Percentiles rank a stretch among this genome's conserved stretches.
These are phyloP conservation scores for Coprinopsis sp. DNA, from an alignment of 768 basidiomycete genomes.

Conservation along the genomic window DNA sequence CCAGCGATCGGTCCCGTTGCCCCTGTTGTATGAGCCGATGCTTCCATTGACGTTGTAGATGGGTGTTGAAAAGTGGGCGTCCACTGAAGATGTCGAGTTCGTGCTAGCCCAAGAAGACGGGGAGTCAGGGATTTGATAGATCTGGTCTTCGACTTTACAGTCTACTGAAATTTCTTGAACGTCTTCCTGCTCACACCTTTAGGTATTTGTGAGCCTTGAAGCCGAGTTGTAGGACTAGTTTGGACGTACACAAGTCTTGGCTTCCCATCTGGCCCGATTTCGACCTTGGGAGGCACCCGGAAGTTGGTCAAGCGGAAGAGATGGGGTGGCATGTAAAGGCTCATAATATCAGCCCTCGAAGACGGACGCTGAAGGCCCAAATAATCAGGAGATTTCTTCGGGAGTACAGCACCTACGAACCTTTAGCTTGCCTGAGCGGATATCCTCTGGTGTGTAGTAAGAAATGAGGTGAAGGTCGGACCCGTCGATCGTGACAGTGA, in stretches of 20 bases:
- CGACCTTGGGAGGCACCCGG: conserved; percentile 76
- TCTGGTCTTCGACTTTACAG: conserved; percentile 45
- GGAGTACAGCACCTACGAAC: conserved; percentile 21
- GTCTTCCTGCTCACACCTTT: conserved; percentile 42
- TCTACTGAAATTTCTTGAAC: conserved; percentile 32
- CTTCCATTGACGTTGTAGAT: conserved; percentile 23
- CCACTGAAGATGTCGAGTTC: conserved; percentile 27
- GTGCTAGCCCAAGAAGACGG: conserved; percentile 31
- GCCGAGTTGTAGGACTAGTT: neutral
- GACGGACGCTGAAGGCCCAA: conserved; percentile 75
- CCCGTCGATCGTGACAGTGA: conserved; percentile 75
- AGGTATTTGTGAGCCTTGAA: conserved; percentile 12
- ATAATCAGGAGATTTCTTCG: conserved; percentile 10
- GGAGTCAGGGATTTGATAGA: conserved; percentile 37
- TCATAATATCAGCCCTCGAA: conserved; percentile 65
- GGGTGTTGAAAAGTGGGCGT: conserved; percentile 31
- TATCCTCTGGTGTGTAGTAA: conserved; percentile 80
- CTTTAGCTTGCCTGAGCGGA: conserved; percentile 61
- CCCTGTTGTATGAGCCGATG: conserved; percentile 19
- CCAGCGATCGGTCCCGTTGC: conserved; percentile 26
- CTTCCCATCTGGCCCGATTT: conserved; percentile 66
- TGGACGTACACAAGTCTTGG: conserved; percentile 57
- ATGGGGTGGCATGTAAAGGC: conserved; percentile 66
- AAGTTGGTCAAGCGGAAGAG: conserved; percentile 80
- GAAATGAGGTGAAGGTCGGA: conserved; percentile 80